phyloP scores from a whole-genome alignment of 2,329 filamentous ascomycete species.

The Biscogniauxia sp. region DNA sequence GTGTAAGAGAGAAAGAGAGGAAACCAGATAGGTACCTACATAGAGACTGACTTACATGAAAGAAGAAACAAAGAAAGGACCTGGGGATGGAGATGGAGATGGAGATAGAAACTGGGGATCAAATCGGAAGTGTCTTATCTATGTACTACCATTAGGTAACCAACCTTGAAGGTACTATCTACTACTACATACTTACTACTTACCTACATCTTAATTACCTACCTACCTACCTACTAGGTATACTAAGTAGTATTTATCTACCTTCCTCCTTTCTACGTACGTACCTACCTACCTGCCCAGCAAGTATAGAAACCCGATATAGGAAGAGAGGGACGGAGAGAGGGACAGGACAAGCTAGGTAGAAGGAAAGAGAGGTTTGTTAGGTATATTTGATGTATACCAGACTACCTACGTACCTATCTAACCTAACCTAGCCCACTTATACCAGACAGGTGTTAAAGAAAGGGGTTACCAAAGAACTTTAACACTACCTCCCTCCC shows the following conservation, averaged over 20 bases:
- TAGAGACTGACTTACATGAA: no score
- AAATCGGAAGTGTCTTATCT: neutral
- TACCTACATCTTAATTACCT: constrained; percentile 2
- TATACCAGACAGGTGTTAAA: no score
- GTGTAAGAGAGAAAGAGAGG: no score
- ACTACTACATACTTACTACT: neutral
- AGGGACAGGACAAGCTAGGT: no score
- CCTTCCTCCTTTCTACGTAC: neutral
- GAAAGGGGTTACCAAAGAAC: no score
- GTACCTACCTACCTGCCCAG: constrained; percentile 1
- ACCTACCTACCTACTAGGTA: neutral
- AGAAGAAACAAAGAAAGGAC: neutral
- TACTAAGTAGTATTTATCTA: no score
- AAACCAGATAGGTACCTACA: no score
- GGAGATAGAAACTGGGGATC: neutral
- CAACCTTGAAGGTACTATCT: constrained; percentile 4
- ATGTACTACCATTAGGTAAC: neutral
- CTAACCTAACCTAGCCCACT: no score
- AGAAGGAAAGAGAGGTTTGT: no score
- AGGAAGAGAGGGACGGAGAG: no score
- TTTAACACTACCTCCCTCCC: no score
- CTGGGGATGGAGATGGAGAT: neutral
- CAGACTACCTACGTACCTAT: neutral
- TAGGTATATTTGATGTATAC: no score
- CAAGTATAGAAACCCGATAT: neutral